These are phyloP conservation scores for Butyriboletus loyo DNA, from an alignment of 768 basidiomycete species.

Conservation along the genomic window DNA sequence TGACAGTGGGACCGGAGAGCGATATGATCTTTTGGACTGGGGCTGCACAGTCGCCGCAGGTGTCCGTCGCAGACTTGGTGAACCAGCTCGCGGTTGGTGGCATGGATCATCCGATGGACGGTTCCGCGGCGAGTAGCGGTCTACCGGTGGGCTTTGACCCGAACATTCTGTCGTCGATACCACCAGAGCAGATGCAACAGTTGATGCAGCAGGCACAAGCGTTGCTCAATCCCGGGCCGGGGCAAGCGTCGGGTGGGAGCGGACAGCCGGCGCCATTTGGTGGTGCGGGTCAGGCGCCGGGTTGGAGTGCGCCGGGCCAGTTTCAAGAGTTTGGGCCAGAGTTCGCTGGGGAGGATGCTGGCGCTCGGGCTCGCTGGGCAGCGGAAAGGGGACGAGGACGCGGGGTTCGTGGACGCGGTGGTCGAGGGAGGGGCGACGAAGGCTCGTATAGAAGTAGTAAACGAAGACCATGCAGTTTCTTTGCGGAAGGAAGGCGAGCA, in stretches of 20 bases:
- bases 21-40: slow-evolving; percentile 65
- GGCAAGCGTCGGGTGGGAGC: slow-evolving; percentile 26
- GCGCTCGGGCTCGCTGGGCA: slow-evolving; percentile 44
- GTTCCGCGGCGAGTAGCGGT: slow-evolving; percentile 30
- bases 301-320: slow-evolving; percentile 39
- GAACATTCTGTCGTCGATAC: slow-evolving; percentile 39
- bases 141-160: slow-evolving; percentile 42
- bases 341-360: slow-evolving; percentile 42
- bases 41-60: slow-evolving; percentile 22
- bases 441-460: slow-evolving; percentile 74
- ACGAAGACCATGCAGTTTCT: slow-evolving; percentile 89
- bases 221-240: slow-evolving; percentile 29
- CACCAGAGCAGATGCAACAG: slow-evolving; percentile 62
- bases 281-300: slow-evolving; percentile 33
- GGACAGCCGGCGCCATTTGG: slow-evolving; percentile 35
- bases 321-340: slow-evolving; percentile 50
- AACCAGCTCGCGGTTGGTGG: slow-evolving; percentile 54
- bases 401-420: slow-evolving; percentile 56
- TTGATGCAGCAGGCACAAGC: slow-evolving; percentile 47
- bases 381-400: slow-evolving; percentile 49
- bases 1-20: slow-evolving; percentile 69
- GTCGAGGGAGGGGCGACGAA: slow-evolving; percentile 52
- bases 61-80: slow-evolving; percentile 69
- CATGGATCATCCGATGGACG: slow-evolving; percentile 39
- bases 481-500: slow-evolving; percentile 91